Evolutionary conservation across 164 flowering plant genomes (phyloP).

Genomic region (Nelumbo lutea): DNA sequence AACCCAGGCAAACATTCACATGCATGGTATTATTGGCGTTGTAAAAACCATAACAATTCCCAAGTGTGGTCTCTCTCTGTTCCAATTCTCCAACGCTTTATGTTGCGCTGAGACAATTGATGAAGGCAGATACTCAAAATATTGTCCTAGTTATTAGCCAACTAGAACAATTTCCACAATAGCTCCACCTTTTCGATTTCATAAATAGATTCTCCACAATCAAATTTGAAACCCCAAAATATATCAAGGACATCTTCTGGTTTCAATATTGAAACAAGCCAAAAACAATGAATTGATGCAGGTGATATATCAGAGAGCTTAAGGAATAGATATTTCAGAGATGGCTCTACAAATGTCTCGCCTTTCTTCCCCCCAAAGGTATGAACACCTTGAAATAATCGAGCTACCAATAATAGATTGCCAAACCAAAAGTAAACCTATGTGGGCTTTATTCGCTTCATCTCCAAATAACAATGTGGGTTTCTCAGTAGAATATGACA

Average conservation of each 20-base stretch:
- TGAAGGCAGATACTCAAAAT: slow-evolving; percentile 47
- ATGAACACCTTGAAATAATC: slow-evolving; percentile 33
- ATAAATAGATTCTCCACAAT: slow-evolving; percentile 17
- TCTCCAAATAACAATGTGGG: slow-evolving; percentile 3
- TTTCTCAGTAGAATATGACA: neutral
- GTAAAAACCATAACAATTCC: too few relatives aligned
- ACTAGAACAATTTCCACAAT: slow-evolving; percentile 68
- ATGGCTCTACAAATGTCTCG: slow-evolving; percentile 15
- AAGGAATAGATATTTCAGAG: slow-evolving; percentile 41
- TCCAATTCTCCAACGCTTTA: too few relatives aligned
- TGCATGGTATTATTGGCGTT: too few relatives aligned
- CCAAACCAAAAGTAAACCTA: slow-evolving; percentile 12
- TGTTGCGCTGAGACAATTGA: slow-evolving; percentile 11
- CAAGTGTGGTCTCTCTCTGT: too few relatives aligned
- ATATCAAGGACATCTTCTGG: slow-evolving; percentile 63
- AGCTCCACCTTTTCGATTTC: slow-evolving; percentile 40
- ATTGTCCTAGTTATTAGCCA: slow-evolving; percentile 40
- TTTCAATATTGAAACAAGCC: slow-evolving; percentile 40
- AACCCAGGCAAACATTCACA: too few relatives aligned
- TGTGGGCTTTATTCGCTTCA: slow-evolving; percentile 19
- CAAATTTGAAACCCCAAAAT: slow-evolving; percentile 26
- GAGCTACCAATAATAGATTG: slow-evolving; percentile 33
- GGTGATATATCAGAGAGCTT: slow-evolving; percentile 49
- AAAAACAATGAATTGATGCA: slow-evolving; percentile 41
- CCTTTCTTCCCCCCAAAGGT: slow-evolving; percentile 28